These are phyloP conservation scores for Apocynum venetum DNA, from an alignment of 257 asterid genomes.

Conservation along the genomic window DNA sequence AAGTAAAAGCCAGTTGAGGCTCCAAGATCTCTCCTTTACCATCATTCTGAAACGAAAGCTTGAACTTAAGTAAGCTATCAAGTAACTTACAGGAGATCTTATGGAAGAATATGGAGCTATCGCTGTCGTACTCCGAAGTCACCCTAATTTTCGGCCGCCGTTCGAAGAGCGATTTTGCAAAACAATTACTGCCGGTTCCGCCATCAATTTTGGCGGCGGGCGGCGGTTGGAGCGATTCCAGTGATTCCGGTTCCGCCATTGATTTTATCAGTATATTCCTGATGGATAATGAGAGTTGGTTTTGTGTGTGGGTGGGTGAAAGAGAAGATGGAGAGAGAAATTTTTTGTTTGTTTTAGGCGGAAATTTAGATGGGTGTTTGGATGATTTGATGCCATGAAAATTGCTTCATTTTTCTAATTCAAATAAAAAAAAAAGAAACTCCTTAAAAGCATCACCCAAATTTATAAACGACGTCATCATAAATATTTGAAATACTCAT, in stretches of 20 bases:
- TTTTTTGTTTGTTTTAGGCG: constrained; percentile 10
- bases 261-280: background rate
- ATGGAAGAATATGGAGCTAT: constrained; percentile 64
- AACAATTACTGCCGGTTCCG: background rate
- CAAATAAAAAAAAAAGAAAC: too few relatives aligned
- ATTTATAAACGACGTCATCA: too few relatives aligned
- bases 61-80: constrained; percentile 66
- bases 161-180: constrained; percentile 4
- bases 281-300: background rate
- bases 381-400: background rate
- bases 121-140: constrained; percentile 90
- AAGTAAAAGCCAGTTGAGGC: constrained; percentile 62
- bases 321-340: background rate
- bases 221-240: constrained; percentile 1
- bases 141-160: constrained; percentile 71
- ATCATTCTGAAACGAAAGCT: constrained; percentile 63
- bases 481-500: too few relatives aligned
- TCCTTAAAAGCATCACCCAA: too few relatives aligned
- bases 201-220: constrained; percentile 1
- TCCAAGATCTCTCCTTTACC: constrained; percentile 72
- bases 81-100: constrained; percentile 70
- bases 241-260: constrained; percentile 24
- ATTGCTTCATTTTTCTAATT: too few relatives aligned
- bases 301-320: background rate
- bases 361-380: constrained; percentile 1